Evolutionary conservation across 805 yeast species (phyloP), one percentile per base, ranked within the genome.

Genomic region (Kodamaea kakaduensis): DNA sequence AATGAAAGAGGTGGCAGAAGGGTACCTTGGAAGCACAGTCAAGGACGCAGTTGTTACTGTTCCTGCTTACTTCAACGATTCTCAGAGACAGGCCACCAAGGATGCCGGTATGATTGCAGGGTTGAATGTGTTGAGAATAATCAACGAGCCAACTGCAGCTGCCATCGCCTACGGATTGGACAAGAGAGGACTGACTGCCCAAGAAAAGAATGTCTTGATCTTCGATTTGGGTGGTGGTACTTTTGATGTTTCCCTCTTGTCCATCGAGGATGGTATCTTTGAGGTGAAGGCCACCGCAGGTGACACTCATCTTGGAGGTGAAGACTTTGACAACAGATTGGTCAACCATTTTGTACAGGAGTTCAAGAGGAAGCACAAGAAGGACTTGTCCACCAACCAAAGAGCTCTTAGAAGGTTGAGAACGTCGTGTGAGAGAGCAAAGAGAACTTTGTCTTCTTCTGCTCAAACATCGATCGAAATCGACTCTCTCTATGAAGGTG

Each of bases 201-300:
- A 77, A 46, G 97, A 88, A 67, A 84, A 84, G 54, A 89, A 88
- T 65, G 86, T 88, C 48, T 78, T 88, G 56, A 94, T 88, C 38
- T 88, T 85, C 63, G 97, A 88, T 67, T 76, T 88, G 54, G 97
- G 97, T 76, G 97, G 97, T 68, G 97, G 97, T 75, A 88, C 97
- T 48, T 88, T 86, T 49, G 96, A 86, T 78, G 96, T 86, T 16
- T 86, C 95, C 3, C 69, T 86, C 36, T 75, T 86, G 56, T 77
- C 93, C 27, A 86, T 86, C 58, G 95, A 87, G 59, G 84, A 81
- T 48, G 96, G 95, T 68, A 88, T 87, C 41, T 86, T 86, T 57
- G 95, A 86, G 70, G 96, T 86, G 38, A 77, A 83, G 67, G 89
- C 95, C 37, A 86, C 96, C 44, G 87, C 94, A 43, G 96, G 96